These are phyloP conservation scores for Botrytis sinoallii DNA, from an alignment of 2,329 filamentous ascomycete species.

Conservation along the genomic window DNA sequence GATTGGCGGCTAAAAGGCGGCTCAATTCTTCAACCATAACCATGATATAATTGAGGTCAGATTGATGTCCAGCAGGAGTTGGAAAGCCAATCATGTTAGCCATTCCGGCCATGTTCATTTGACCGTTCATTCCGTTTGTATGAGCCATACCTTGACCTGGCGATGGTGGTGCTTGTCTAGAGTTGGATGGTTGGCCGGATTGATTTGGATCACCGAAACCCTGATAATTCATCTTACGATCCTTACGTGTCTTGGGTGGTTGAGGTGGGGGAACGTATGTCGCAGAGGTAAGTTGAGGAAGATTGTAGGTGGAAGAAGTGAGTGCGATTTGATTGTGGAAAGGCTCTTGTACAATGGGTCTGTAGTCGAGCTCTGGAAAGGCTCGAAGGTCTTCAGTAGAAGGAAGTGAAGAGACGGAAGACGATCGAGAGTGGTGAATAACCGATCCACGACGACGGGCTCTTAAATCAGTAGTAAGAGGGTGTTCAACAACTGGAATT, in stretches of 20 bases:
- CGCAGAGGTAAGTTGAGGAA: neutral
- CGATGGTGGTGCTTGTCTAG: constrained; percentile 36
- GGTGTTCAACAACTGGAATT: constrained; percentile 3
- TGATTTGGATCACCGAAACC: constrained; percentile 28
- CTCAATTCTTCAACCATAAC: constrained; percentile 65
- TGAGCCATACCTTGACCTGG: constrained; percentile 35
- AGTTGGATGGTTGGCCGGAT: constrained; percentile 23
- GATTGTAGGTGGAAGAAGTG: neutral
- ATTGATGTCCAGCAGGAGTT: constrained; percentile 65
- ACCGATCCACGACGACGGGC: constrained; percentile 3
- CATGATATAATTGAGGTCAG: constrained; percentile 67
- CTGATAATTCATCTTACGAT: constrained; percentile 17
- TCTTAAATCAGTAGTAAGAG: neutral
- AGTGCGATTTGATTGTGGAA: neutral
- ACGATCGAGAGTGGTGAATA: neutral
- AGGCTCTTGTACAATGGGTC: constrained; percentile 1
- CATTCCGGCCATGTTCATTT: constrained; percentile 43
- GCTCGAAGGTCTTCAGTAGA: neutral
- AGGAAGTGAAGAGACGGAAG: neutral
- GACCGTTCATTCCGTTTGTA: constrained; percentile 36
- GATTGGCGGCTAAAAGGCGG: constrained; percentile 41
- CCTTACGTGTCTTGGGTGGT: neutral
- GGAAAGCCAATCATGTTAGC: constrained; percentile 42
- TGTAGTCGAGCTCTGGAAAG: neutral
- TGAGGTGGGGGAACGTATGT: neutral